phyloP scores from a whole-genome alignment of 1,284 basidiomycete species.

The Pholiota adiposa region DNA sequence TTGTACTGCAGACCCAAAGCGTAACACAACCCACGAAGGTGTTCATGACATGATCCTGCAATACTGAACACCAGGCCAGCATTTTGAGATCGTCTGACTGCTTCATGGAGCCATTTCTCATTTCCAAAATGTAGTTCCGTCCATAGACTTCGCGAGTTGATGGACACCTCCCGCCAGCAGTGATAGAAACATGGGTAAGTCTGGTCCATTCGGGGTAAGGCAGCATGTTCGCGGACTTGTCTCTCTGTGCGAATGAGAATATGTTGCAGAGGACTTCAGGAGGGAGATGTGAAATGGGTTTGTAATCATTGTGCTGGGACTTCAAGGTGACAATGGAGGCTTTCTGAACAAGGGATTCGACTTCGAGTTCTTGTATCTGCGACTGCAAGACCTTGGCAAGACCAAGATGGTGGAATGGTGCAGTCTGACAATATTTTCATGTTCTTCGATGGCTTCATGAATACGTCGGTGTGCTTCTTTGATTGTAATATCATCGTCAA shows the following conservation, averaged over 20 bases:
- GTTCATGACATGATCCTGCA: not conserved
- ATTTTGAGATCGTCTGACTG: conserved; percentile 31
- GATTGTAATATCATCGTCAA: too few species aligned
- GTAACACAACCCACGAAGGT: too few species aligned
- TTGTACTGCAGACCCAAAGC: too few species aligned
- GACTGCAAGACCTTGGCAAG: too few species aligned
- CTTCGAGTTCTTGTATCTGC: too few species aligned
- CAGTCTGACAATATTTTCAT: too few species aligned
- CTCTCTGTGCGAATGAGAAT: not conserved
- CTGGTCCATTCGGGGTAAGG: conserved; percentile 4
- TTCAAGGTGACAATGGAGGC: conserved; percentile 2
- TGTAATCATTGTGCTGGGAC: not conserved
- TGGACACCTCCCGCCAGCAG: conserved; percentile 14
- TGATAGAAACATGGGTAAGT: conserved; percentile 13
- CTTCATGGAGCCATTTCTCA: conserved; percentile 28
- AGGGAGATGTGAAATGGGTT: conserved; percentile 29
- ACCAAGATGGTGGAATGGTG: too few species aligned
- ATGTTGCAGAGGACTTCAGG: conserved; percentile 30
- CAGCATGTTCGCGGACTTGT: not conserved
- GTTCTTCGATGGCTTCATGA: too few species aligned
- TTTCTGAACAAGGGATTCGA: too few species aligned
- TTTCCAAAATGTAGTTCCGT: conserved; percentile 13
- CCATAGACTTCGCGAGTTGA: conserved; percentile 20
- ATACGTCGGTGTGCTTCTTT: too few species aligned
- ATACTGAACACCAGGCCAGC: conserved; percentile 26